These are phyloP conservation scores for Ceratorhiza oryzae-sativae DNA, from an alignment of 1,284 basidiomycete species.

Conservation along the genomic window DNA sequence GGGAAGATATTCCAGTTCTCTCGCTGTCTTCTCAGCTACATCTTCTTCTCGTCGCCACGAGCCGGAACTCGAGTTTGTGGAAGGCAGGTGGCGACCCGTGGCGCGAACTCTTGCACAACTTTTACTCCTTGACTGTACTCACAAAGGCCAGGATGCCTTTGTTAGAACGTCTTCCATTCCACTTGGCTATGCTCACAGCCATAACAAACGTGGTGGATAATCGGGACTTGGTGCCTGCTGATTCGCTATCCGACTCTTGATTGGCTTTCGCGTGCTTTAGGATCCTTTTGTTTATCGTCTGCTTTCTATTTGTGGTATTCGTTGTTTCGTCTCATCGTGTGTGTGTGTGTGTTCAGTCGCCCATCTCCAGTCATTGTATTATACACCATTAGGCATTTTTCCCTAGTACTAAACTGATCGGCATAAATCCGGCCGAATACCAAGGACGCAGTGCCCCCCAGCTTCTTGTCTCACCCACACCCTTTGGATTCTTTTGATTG, in stretches of 20 bases:
- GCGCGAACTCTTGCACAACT: constrained; percentile 38
- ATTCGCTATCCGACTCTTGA: neutral
- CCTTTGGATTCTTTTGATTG: too few relatives aligned
- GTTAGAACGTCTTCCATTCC: constrained; percentile 25
- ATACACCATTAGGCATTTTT: constrained; percentile 31
- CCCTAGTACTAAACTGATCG: too few relatives aligned
- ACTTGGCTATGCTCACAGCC: constrained; percentile 23
- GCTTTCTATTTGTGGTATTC: constrained; percentile 17
- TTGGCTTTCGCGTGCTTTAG: neutral
- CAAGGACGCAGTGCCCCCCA: too few relatives aligned
- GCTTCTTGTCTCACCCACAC: too few relatives aligned
- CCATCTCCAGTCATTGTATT: constrained; percentile 17
- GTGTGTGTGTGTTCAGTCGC: neutral
- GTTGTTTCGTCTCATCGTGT: constrained; percentile 1
- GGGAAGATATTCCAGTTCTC: constrained; percentile 4
- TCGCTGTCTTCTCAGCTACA: constrained; percentile 24
- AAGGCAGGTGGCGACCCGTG: constrained; percentile 37
- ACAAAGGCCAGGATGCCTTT: constrained; percentile 19
- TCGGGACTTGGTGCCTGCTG: constrained; percentile 26
- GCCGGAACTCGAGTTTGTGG: constrained; percentile 35
- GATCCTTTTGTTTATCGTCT: neutral
- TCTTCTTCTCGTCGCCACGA: constrained; percentile 18
- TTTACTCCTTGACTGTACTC: constrained; percentile 20
- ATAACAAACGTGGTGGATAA: constrained; percentile 26
- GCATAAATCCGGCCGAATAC: too few relatives aligned